Percentiles rank a stretch among this genome's conserved stretches.
Evolutionary conservation across 768 basidiomycete species (phyloP).

Genomic region (Hydnomerulius pinastri): DNA sequence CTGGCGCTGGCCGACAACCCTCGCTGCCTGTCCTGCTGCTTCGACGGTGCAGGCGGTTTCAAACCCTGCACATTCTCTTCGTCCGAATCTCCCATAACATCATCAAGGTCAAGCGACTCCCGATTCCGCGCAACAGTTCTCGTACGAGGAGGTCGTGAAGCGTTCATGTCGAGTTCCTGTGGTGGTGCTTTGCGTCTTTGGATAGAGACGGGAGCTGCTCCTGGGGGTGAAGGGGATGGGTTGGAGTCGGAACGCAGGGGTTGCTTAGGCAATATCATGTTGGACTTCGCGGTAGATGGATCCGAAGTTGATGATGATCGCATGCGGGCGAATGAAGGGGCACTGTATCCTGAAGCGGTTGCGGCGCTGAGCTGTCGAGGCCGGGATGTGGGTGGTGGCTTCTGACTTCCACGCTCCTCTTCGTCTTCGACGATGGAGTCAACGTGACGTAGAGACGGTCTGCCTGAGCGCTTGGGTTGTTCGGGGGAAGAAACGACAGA

Average conservation of each 20-base stretch:
- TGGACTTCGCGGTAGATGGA: conserved; percentile 14
- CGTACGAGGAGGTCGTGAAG: conserved; percentile 31
- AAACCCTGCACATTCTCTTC: conserved; percentile 46
- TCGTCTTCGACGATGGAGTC: conserved; percentile 71
- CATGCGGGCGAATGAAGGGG: conserved; percentile 26
- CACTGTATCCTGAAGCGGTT: conserved; percentile 36
- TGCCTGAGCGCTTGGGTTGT: conserved; percentile 21
- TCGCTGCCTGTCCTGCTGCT: conserved; percentile 33
- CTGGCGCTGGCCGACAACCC: conserved; percentile 46
- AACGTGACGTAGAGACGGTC: conserved; percentile 53
- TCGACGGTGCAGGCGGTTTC: conserved; percentile 41
- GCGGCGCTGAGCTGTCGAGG: conserved; percentile 49
- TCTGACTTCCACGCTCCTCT: conserved; percentile 36
- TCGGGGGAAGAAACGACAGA: conserved; percentile 20
- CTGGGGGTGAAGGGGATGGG: conserved; percentile 30
- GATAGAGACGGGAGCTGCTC: conserved; percentile 21
- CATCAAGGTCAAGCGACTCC: conserved; percentile 76
- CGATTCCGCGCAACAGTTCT: conserved; percentile 55
- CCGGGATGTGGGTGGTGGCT: conserved; percentile 39
- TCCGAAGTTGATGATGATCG: conserved; percentile 37
- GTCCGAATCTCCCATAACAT: conserved; percentile 70
- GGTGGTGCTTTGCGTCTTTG: conserved; percentile 26
- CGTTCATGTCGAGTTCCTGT: conserved; percentile 30
- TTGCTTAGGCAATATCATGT: conserved; percentile 21
- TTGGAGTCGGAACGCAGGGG: conserved; percentile 31